Conservation (phyloP, 495 filamentous ascomycete species). For the Mytilinidion resinicola region DNA sequence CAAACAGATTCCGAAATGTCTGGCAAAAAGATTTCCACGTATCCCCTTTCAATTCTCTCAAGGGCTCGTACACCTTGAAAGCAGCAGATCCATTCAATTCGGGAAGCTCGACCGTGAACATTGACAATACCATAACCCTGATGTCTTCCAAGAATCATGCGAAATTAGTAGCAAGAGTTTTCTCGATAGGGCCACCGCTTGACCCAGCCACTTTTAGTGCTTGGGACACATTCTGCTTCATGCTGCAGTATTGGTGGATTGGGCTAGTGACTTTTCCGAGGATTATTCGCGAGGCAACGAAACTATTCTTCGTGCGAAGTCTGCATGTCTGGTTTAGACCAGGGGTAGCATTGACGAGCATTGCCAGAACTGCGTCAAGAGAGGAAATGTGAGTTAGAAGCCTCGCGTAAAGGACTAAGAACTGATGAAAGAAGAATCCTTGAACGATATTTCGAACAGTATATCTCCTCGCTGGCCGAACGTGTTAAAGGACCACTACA, state of each 20-base stretch:
- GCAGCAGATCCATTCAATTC: conserved; percentile 49
- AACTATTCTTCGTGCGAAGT: conserved; percentile 47
- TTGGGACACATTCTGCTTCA: conserved; percentile 42
- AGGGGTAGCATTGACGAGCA: conserved; percentile 47
- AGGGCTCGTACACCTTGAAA: conserved; percentile 51
- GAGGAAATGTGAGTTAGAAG: conserved; percentile 33
- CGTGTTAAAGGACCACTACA: conserved; percentile 35
- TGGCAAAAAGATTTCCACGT: conserved; percentile 70
- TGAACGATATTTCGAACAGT: conserved; percentile 48
- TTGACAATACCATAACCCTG: conserved; percentile 53
- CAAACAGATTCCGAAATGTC: conserved; percentile 37
- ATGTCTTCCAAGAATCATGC: conserved; percentile 48
- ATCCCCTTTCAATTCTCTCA: conserved; percentile 65
- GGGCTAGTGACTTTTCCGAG: conserved; percentile 57
- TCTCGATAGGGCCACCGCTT: conserved; percentile 42
- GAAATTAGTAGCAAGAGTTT: conserved; percentile 51
- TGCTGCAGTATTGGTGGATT: conserved; percentile 55
- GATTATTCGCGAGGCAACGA: conserved; percentile 51
- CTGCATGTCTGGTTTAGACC: conserved; percentile 55
- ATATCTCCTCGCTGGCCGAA: conserved; percentile 44
- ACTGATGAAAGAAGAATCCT: conserved; percentile 32
- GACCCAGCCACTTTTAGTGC: conserved; percentile 43
- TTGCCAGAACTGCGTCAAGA: conserved; percentile 43
- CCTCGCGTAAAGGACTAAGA: neutral
- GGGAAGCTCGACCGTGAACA: conserved; percentile 34